Base-by-base conservation (phyloP, 2,329 filamentous ascomycete species). In the Dryadomyces quercus-mongolicae region DNA sequence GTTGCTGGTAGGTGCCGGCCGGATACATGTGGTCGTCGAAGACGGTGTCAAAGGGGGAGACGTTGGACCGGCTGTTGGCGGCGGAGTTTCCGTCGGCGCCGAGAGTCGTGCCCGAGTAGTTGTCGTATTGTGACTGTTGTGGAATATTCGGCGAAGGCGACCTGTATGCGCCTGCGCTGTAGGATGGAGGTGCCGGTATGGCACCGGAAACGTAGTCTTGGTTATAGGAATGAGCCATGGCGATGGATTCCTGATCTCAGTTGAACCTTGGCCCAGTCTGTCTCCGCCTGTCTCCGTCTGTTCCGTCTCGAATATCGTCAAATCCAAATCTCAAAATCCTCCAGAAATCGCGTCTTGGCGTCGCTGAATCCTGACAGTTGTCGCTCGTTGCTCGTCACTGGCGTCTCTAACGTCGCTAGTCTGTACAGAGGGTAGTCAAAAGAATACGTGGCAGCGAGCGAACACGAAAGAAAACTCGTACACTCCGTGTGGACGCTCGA, bases 1-100 rank as follows among this genome's bases (percentile, higher is more conserved):
- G 38, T 54, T 64, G 58, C 54, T 66, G 64, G 58, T 67, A 67
- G 15, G 73, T 69, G 62, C 74, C 74, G 51, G 76, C 71, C 54
- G 81, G 80, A 63, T 86, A 85, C 55, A 76, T 74, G 68, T 82
- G 73, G 65, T 86, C 83, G 67, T 85, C 82, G 65, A 86, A 86
- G 54, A 82, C 79, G 49, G 77, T 78, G 54, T 81, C 78, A 64
- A 85, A 85, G 10, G 83, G 82, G 20, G 63, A 65, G 15, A 54
- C 36, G 9, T 55, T 56, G 22, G 61, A 61, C 18, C 55, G 43
- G 10, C 54, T 56, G 21, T 58, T 55, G 49, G 56, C 54, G 31
- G 54, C 52, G 7, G 51, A 57, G 60, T n/a, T 43, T 51, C 25
- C 55, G 55, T 43, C 52, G 34, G 38, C 58, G 62, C 31, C 52